A percentile compares a stretch with the other conserved stretches of the same genome.
Conservation (phyloP, 257 asterid species). For the Eustoma russellianum region DNA sequence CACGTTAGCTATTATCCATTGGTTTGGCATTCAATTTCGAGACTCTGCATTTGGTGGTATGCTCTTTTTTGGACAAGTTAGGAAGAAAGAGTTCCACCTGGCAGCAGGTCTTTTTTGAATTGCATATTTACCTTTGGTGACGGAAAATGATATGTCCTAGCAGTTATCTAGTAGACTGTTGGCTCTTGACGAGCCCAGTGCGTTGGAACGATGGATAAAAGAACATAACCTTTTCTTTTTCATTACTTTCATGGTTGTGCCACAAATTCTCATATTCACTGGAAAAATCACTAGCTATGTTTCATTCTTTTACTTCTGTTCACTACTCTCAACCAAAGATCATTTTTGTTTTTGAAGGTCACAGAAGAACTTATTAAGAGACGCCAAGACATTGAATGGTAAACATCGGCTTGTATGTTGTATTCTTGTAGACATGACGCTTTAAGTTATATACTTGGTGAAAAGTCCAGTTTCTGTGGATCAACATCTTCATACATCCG, state of each 20-base stretch:
- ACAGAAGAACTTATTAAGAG: conserved; percentile 67
- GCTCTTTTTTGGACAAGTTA: too few species aligned
- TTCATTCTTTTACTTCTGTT: conserved; percentile 3
- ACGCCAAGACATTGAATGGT: conserved; percentile 62
- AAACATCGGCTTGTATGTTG: conserved; percentile 1
- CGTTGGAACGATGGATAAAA: too few species aligned
- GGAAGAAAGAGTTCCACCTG: not conserved
- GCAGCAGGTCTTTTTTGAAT: not conserved
- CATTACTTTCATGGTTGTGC: too few species aligned
- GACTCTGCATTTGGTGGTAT: too few species aligned
- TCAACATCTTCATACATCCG: not conserved
- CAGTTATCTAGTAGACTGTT: not conserved
- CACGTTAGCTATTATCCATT: not conserved
- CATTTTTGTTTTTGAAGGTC: conserved; percentile 32
- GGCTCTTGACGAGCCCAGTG: too few species aligned
- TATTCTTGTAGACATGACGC: not conserved
- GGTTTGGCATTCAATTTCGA: not conserved
- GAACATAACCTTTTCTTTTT: too few species aligned
- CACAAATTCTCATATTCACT: not conserved
- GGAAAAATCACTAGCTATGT: not conserved
- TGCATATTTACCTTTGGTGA: too few species aligned
- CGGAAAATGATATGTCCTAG: not conserved
- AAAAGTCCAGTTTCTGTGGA: too few species aligned
- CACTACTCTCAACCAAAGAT: not conserved
- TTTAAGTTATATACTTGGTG: not conserved